These are phyloP conservation scores for Salvia sclarea DNA, from an alignment of 305 asterid species.

Conservation along the genomic window DNA sequence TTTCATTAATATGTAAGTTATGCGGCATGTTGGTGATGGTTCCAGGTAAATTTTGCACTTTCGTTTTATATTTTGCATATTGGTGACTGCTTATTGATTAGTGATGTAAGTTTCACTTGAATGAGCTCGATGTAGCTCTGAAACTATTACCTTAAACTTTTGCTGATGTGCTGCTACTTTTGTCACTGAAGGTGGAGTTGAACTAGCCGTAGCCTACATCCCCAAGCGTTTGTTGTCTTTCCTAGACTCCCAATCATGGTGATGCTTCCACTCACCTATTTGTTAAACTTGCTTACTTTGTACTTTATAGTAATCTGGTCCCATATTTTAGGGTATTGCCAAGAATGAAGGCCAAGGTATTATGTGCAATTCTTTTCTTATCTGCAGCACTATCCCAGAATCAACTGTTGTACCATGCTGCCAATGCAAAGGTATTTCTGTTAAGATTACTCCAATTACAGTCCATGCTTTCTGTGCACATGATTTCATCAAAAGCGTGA, in stretches of 20 bases:
- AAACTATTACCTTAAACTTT: conserved; percentile 14
- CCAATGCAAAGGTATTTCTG: conserved; percentile 51
- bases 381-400: conserved; percentile 62
- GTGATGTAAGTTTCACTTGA: conserved; percentile 20
- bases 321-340: conserved; percentile 59
- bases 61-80: conserved; percentile 4
- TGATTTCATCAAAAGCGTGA: not conserved
- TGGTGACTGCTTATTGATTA: conserved; percentile 15
- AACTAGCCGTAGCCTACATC: conserved; percentile 52
- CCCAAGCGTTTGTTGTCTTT: conserved; percentile 50
- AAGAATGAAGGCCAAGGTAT: conserved; percentile 52
- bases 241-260: conserved; percentile 72
- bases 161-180: conserved; percentile 37
- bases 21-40: conserved; percentile 68
- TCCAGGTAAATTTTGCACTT: conserved; percentile 56
- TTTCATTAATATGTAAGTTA: conserved; percentile 61
- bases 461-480: not conserved
- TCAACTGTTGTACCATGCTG: conserved; percentile 42
- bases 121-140: conserved; percentile 28
- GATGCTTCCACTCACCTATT: conserved; percentile 34
- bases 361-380: conserved; percentile 53
- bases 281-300: conserved; percentile 25
- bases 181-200: conserved; percentile 53
- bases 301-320: conserved; percentile 33
- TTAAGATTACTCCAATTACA: conserved; percentile 18